A percentile compares a stretch with the other conserved stretches of the same genome.
phyloP scores from a whole-genome alignment of 2,329 filamentous ascomycete genomes.

The Kalaharituber pfeilii region DNA sequence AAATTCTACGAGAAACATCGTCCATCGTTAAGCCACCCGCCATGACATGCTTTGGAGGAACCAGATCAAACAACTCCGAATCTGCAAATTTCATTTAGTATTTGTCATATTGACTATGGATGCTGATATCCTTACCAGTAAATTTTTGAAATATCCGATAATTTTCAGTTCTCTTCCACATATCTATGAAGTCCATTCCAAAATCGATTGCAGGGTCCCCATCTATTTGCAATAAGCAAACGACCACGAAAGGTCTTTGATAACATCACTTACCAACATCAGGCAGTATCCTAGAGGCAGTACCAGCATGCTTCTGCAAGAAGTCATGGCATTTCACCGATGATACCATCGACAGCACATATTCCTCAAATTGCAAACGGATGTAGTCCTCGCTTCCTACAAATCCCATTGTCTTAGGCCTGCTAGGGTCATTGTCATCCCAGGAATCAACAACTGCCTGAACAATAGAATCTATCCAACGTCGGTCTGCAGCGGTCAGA shows the following conservation, averaged over 20 bases:
- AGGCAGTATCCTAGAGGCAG: conserved; percentile 42
- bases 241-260: not conserved
- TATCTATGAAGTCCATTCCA: conserved; percentile 64
- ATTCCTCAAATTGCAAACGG: conserved; percentile 90
- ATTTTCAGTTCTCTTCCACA: conserved; percentile 77
- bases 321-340: conserved; percentile 77
- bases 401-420: conserved; percentile 90
- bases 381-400: conserved; percentile 96
- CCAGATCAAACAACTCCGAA: conserved; percentile 79
- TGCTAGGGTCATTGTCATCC: conserved; percentile 76
- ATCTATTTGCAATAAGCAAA: conserved; percentile 33
- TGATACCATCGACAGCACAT: conserved; percentile 73
- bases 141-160: conserved; percentile 66
- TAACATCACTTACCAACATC: conserved; percentile 18
- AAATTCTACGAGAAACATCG: conserved; percentile 75
- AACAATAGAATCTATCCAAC: conserved; percentile 93
- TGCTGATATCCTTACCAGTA: conserved; percentile 15
- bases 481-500: conserved; percentile 69
- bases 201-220: conserved; percentile 78
- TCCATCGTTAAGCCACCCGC: conserved; percentile 85
- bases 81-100: conserved; percentile 41
- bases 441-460: conserved; percentile 90
- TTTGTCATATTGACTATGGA: not conserved
- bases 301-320: conserved; percentile 33
- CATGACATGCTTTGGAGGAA: conserved; percentile 82